Evolutionary conservation across 164 flowering plant species (phyloP).

Genomic region (Vitis labrusca): DNA sequence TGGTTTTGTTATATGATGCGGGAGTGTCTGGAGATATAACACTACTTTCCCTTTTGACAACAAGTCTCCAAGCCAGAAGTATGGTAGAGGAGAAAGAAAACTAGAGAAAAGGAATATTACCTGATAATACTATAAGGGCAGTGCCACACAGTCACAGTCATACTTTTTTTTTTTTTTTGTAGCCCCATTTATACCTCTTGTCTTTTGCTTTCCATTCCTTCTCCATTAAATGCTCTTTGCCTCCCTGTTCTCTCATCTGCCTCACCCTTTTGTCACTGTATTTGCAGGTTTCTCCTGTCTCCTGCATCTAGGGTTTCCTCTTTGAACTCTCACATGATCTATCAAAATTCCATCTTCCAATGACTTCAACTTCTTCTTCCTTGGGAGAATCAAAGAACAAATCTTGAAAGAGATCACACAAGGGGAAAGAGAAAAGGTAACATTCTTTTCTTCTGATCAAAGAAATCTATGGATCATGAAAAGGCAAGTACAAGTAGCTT

Average conservation of each 20-base stretch:
- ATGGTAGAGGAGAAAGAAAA: too few relatives aligned
- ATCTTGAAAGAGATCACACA: slow-evolving; percentile 13
- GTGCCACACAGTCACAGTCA: slow-evolving; percentile 13
- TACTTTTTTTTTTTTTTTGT: slow-evolving; percentile 8
- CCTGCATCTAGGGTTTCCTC: slow-evolving; percentile 26
- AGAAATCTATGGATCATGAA: not conserved
- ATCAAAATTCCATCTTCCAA: slow-evolving; percentile 3
- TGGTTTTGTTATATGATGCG: too few relatives aligned
- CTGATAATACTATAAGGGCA: slow-evolving; percentile 18
- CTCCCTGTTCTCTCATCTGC: slow-evolving; percentile 8
- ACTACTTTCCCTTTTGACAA: too few relatives aligned
- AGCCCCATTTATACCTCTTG: slow-evolving; percentile 22
- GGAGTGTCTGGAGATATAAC: too few relatives aligned
- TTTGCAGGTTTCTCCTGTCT: slow-evolving; percentile 10
- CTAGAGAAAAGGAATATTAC: slow-evolving; percentile 9
- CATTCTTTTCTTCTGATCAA: not conserved
- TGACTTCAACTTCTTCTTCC: slow-evolving; percentile 10
- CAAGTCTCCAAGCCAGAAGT: too few relatives aligned
- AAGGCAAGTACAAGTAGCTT: not conserved
- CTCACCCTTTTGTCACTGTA: slow-evolving; percentile 21
- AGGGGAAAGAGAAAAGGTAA: slow-evolving; percentile 4
- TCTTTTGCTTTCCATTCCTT: slow-evolving; percentile 27
- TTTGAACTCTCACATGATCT: slow-evolving; percentile 12
- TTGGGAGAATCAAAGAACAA: slow-evolving; percentile 6
- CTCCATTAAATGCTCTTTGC: slow-evolving; percentile 31